A percentile compares a stretch with the other conserved stretches of the same genome.
These are phyloP conservation scores for Mucor saturninus DNA, from an alignment of 371 early-diverging fungal genomes.

Conservation along the genomic window DNA sequence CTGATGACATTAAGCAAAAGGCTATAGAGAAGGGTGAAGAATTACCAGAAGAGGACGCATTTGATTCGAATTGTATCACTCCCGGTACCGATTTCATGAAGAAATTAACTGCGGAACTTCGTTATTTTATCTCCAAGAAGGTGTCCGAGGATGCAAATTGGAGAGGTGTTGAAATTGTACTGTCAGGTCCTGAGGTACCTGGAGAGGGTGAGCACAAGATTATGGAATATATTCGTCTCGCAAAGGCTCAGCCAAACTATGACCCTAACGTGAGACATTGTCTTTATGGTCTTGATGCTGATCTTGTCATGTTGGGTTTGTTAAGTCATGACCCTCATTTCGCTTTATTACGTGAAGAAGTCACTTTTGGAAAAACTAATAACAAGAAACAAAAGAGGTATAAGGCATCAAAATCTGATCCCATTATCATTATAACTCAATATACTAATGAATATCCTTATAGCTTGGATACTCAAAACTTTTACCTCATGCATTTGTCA, in stretches of 20 bases:
- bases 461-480: slow-evolving; percentile 66
- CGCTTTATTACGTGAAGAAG: slow-evolving; percentile 95
- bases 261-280: slow-evolving; percentile 91
- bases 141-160: slow-evolving; percentile 91
- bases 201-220: slow-evolving; percentile 99
- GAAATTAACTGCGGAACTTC: slow-evolving; percentile 80
- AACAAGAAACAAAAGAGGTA: slow-evolving; percentile 60
- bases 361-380: slow-evolving; percentile 79
- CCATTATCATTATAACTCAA: neutral
- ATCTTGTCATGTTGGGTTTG: slow-evolving; percentile 98
- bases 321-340: slow-evolving; percentile 97
- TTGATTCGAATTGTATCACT: slow-evolving; percentile 99
- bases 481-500: slow-evolving; percentile 85
- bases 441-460: neutral
- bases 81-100: slow-evolving; percentile 99
- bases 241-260: slow-evolving; percentile 81
- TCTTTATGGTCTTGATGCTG: slow-evolving; percentile 98
- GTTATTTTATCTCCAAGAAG: slow-evolving; percentile 92
- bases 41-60: slow-evolving; percentile 77
- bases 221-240: slow-evolving; percentile 94
- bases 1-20: slow-evolving; percentile 65
- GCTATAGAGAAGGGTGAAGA: slow-evolving; percentile 72
- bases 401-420: neutral
- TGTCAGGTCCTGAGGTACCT: slow-evolving; percentile 96
- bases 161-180: slow-evolving; percentile 87